These are phyloP conservation scores for Hordeum pubiflorum DNA, from an alignment of 202 grass and related monocot species.

Conservation along the genomic window DNA sequence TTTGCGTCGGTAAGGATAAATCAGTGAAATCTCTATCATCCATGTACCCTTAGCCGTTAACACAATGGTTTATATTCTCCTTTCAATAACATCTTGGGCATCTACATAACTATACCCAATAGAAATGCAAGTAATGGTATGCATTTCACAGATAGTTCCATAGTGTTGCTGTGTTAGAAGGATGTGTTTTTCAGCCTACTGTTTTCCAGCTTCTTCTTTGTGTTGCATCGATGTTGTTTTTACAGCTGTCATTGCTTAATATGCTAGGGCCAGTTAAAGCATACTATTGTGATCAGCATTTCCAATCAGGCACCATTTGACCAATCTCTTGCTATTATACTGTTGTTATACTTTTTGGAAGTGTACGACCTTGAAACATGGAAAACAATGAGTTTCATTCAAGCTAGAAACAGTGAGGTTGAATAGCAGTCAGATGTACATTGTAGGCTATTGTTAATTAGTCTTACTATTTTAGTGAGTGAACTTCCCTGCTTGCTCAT, in stretches of 20 bases:
- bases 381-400: constrained; percentile 2
- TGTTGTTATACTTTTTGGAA: neutral
- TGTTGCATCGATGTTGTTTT: neutral
- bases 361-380: neutral
- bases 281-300: neutral
- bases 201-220: neutral
- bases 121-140: neutral
- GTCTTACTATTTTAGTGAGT: constrained; percentile 11
- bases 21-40: neutral
- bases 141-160: neutral
- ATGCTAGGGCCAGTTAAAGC: neutral
- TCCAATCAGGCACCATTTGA: neutral
- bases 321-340: neutral
- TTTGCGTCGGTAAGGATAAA: constrained; percentile 68
- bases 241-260: neutral
- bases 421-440: neutral
- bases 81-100: neutral
- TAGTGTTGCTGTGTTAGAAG: neutral
- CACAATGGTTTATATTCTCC: neutral
- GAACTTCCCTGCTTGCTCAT: constrained; percentile 10
- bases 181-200: neutral
- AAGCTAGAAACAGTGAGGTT: constrained; percentile 21
- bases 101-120: neutral
- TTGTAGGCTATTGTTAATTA: neutral
- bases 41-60: neutral